Percentiles rank a stretch among this genome's conserved stretches.
Evolutionary conservation across 345 rosid species (phyloP).

Genomic region (Carallia pectinifolia): DNA sequence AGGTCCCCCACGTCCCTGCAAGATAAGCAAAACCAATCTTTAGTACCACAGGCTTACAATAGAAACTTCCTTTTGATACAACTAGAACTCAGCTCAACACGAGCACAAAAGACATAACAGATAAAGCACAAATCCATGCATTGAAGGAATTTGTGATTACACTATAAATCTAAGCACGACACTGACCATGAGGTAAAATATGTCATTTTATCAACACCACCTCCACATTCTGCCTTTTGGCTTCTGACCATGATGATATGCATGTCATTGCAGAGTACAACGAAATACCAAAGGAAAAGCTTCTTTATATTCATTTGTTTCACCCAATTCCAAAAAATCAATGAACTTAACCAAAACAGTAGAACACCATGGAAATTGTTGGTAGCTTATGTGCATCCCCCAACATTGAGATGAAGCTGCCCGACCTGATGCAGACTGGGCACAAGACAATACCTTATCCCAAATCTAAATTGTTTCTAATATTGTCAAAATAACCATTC

Average conservation of each 20-base stretch:
- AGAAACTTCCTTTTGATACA: conserved; percentile 4
- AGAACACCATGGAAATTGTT: too few relatives aligned
- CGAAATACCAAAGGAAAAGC: neutral
- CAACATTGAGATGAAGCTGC: too few relatives aligned
- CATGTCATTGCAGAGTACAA: neutral
- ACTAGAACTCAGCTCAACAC: neutral
- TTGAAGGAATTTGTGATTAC: neutral
- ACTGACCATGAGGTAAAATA: neutral
- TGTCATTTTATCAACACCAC: neutral
- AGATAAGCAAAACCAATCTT: conserved; percentile 21
- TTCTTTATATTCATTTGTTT: neutral
- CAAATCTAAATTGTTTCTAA: neutral
- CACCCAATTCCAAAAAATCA: neutral
- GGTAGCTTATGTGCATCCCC: too few relatives aligned
- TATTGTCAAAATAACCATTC: neutral
- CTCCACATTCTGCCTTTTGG: too few relatives aligned
- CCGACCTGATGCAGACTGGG: too few relatives aligned
- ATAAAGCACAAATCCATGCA: conserved; percentile 3
- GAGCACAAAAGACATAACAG: neutral
- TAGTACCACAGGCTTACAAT: conserved; percentile 3
- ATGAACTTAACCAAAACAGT: neutral
- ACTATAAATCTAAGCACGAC: neutral
- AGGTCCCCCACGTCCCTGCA: conserved; percentile 94
- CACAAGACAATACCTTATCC: neutral
- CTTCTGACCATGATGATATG: too few relatives aligned